Evolutionary conservation across 176 grass and related monocot species (phyloP).

Genomic region (Dendrocalamus sinicus): DNA sequence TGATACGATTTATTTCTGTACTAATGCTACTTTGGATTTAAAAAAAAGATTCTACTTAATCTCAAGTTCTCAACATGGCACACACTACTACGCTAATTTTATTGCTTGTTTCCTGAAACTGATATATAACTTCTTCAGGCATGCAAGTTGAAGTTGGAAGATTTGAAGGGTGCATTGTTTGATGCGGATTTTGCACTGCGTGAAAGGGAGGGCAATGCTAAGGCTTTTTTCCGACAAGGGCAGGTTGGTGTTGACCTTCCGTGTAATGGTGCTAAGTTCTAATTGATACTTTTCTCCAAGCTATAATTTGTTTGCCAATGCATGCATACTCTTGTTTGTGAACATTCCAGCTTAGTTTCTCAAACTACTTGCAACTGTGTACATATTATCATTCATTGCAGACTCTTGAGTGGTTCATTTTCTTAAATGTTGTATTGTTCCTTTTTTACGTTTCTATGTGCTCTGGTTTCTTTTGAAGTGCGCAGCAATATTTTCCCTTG

Average conservation of each 20-base stretch:
- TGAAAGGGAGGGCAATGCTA: slow-evolving; percentile 95
- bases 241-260: slow-evolving; percentile 60
- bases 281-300: not conserved
- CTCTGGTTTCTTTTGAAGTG: slow-evolving; percentile 8
- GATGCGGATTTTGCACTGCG: slow-evolving; percentile 98
- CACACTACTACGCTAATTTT: not conserved
- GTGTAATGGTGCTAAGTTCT: slow-evolving; percentile 1
- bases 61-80: not conserved
- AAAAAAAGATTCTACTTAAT: not conserved
- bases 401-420: not conserved
- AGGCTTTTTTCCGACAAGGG: slow-evolving; percentile 97
- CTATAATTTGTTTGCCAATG: not conserved
- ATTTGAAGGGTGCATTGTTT: slow-evolving; percentile 84
- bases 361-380: not conserved
- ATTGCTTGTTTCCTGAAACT: slow-evolving; percentile 37
- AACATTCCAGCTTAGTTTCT: slow-evolving; percentile 2
- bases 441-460: not conserved
- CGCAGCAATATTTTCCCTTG: not conserved
- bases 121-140: slow-evolving; percentile 53
- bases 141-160: slow-evolving; percentile 96
- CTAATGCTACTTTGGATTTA: not conserved
- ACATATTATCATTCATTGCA: not conserved
- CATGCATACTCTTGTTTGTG: slow-evolving; percentile 11
- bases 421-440: not conserved
- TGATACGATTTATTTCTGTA: not conserved